Base-by-base conservation (phyloP, 2,329 filamentous ascomycete species). In the Fusarium pseudonygamai region DNA sequence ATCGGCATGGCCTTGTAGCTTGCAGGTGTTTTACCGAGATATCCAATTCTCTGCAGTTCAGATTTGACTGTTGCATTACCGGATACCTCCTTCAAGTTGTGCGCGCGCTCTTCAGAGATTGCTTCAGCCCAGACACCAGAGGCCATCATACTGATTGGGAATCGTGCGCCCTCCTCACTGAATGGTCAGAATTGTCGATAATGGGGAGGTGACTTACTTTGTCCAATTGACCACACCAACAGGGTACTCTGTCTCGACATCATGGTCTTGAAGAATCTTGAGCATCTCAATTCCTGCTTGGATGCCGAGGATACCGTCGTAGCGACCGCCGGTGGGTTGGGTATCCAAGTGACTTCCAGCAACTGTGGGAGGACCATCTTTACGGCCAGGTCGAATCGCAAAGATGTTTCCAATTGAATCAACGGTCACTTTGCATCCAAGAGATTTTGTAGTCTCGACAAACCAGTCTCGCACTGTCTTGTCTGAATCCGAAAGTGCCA, bases 341-440 rank as follows among this genome's bases (percentile, higher is more conserved):
- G 90, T 91, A 75, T 92, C 91, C 6, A 92, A 79, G 79, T 95
- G 93, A 12, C 90, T 92, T 4, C 93, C 93, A 15, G 90, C 91
- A 67, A 90, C 92, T 3, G 91, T 93, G 3, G 92, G 87, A 6
- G 89, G 86, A 0, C 88, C 90, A 37, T 88, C 85, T 28, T 86
- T 84, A 55, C 87, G 83, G 3, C 93, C 93, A 7, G 90, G 88
- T 6, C 91, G 87, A 7, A 93, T 85, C 2, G 93, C 92, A 78
- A 96, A 96, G 69, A 92, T 93, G 74, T 96, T 96, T 26, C 93
- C 93, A 89, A 96, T 95, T 32, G 89, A 85, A 78, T 96, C 93
- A 3, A 94, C 81, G 0, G 87, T 91, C 13, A 93, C 85, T 7
- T 86, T 85, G 79, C 93, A 96, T 15, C 91, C 92, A 0, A 95